Evolutionary conservation across 768 basidiomycete species (phyloP).

Genomic region (Pilatotrama ljubarskyi): DNA sequence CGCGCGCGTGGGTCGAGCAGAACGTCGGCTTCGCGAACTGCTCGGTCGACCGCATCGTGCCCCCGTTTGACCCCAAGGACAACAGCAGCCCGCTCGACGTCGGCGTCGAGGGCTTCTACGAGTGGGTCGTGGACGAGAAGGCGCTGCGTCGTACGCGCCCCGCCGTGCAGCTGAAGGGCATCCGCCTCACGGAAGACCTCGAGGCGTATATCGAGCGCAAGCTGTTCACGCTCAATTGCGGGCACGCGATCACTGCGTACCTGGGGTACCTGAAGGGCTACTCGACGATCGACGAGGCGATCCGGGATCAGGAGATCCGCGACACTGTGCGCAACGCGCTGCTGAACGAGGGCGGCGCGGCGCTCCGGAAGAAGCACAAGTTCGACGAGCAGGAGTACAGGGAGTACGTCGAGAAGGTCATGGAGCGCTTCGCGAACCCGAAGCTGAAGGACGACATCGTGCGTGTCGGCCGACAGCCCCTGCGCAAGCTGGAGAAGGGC

Average conservation of each 20-base stretch:
- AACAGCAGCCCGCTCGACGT: constrained; percentile 35
- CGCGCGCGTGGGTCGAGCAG: constrained; percentile 25
- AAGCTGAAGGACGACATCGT: constrained; percentile 38
- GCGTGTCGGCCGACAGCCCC: constrained; percentile 41
- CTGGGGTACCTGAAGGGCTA: constrained; percentile 37
- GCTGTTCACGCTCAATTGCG: constrained; percentile 44
- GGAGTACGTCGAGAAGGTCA: constrained; percentile 36
- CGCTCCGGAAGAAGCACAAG: constrained; percentile 34
- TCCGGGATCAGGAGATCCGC: constrained; percentile 33
- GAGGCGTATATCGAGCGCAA: constrained; percentile 42
- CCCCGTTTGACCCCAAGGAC: constrained; percentile 22
- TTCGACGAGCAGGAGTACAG: constrained; percentile 28
- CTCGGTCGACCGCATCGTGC: constrained; percentile 42
- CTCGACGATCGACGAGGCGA: constrained; percentile 34
- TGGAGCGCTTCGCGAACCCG: constrained; percentile 37
- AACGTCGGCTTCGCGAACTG: constrained; percentile 44
- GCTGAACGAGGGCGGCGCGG: constrained; percentile 36
- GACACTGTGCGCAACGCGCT: constrained; percentile 35
- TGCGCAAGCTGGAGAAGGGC: constrained; percentile 37
- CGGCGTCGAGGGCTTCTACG: constrained; percentile 42
- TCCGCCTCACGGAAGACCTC: constrained; percentile 35
- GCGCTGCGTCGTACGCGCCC: constrained; percentile 30
- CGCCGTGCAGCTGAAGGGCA: constrained; percentile 31
- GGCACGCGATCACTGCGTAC: constrained; percentile 42
- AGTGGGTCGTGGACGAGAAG: constrained; percentile 40